phyloP scores from a whole-genome alignment of 805 yeast species.

The Scheffersomyces amazonensis region DNA sequence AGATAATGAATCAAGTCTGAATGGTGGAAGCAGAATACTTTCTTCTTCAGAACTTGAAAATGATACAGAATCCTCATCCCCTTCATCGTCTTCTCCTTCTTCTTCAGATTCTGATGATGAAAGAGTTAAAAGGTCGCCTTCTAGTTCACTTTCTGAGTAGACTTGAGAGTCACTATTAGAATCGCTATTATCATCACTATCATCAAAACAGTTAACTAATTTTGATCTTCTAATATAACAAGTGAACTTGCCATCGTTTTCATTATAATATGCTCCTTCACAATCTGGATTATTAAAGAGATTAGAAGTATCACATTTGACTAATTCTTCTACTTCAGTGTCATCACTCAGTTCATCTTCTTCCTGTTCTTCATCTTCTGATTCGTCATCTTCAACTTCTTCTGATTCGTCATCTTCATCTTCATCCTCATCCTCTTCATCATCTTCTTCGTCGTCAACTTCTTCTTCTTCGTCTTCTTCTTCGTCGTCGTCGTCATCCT shows the following conservation, averaged over 20 bases:
- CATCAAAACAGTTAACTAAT: no score
- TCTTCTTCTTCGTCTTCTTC: background rate
- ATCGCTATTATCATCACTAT: conserved; percentile 4
- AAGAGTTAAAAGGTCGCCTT: no score
- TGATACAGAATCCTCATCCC: conserved; percentile 2
- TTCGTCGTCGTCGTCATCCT: background rate
- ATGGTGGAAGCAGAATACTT: no score
- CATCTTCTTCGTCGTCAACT: background rate
- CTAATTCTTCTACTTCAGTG: background rate
- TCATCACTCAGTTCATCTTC: conserved; percentile 1
- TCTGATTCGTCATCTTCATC: conserved; percentile 1
- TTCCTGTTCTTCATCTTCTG: background rate
- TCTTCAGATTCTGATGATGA: no score
- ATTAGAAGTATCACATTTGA: no score
- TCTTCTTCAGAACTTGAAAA: background rate
- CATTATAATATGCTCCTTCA: no score
- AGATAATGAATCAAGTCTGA: no score
- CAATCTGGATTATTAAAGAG: no score
- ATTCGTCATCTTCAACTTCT: conserved; percentile 5
- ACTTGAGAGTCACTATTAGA: background rate
- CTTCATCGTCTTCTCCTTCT: conserved; percentile 1
- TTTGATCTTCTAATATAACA: no score
- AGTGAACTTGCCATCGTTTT: no score
- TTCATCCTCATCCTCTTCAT: background rate
- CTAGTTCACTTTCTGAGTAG: conserved; percentile 1